Conservation (phyloP, 2,329 filamentous ascomycete genomes). For the Neurospora sp. region DNA sequence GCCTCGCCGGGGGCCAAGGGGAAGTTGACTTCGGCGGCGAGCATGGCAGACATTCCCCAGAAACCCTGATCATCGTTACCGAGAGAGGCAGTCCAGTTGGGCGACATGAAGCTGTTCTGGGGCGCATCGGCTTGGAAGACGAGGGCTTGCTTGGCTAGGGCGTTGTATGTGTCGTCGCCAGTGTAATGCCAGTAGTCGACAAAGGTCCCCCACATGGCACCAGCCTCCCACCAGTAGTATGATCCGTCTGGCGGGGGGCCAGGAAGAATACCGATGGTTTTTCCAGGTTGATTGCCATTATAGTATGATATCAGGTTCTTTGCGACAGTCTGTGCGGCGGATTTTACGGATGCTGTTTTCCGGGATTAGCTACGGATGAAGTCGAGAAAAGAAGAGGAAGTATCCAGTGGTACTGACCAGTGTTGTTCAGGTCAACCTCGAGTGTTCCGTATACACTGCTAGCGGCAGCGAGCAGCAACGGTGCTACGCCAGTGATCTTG, state of each 20-base stretch:
- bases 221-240: constrained; percentile 60
- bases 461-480: neutral
- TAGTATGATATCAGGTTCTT: constrained; percentile 36
- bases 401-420: neutral
- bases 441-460: neutral
- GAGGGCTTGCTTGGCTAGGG: constrained; percentile 21
- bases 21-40: constrained; percentile 44
- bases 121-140: constrained; percentile 21
- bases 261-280: constrained; percentile 35
- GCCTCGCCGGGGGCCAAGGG: constrained; percentile 41
- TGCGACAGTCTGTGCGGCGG: constrained; percentile 25
- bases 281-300: constrained; percentile 31
- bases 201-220: constrained; percentile 50
- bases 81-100: constrained; percentile 22
- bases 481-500: neutral
- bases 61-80: constrained; percentile 56
- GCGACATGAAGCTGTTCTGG: constrained; percentile 19
- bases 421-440: neutral
- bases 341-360: constrained; percentile 13
- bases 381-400: neutral
- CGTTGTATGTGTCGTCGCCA: constrained; percentile 48
- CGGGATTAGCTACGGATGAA: neutral
- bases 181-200: constrained; percentile 58
- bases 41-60: constrained; percentile 51
- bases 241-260: constrained; percentile 34